A percentile compares a stretch with the other conserved stretches of the same genome.
Evolutionary conservation across 495 filamentous ascomycete species (phyloP).

Genomic region (Cryomyces minteri): DNA sequence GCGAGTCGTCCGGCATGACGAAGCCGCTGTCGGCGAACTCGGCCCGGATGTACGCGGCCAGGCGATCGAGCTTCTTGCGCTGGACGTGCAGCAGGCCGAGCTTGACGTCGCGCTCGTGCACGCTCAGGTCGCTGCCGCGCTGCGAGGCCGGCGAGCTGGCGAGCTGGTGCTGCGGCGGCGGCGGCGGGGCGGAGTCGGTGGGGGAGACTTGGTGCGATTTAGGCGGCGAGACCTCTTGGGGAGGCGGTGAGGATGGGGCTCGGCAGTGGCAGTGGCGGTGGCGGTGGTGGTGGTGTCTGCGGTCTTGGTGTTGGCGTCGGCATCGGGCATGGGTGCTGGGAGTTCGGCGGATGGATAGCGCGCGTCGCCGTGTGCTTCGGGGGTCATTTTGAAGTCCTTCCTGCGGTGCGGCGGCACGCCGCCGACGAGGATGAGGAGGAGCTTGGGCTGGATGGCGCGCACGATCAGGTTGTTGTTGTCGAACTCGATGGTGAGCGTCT

Average conservation of each 20-base stretch:
- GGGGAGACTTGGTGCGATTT: not conserved
- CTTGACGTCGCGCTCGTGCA: constrained; percentile 14
- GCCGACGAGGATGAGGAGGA: constrained; percentile 22
- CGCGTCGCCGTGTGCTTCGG: constrained; percentile 14
- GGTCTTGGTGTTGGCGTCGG: not conserved
- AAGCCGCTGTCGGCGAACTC: constrained; percentile 18
- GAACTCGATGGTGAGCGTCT: constrained; percentile 21
- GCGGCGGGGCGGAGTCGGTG: not conserved
- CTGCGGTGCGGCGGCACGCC: constrained; percentile 17
- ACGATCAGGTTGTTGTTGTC: constrained; percentile 18
- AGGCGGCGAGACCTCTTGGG: not conserved
- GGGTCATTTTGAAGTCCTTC: constrained; percentile 13
- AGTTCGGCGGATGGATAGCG: constrained; percentile 11
- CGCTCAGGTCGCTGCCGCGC: constrained; percentile 6
- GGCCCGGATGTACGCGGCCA: constrained; percentile 13
- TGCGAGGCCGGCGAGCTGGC: not conserved
- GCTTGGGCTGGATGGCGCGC: constrained; percentile 18
- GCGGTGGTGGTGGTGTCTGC: not conserved
- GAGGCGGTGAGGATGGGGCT: constrained; percentile 4
- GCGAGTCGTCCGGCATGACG: constrained; percentile 19
- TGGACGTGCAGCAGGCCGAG: constrained; percentile 17
- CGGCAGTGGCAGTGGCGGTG: constrained; percentile 1
- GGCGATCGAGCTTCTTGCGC: constrained; percentile 21
- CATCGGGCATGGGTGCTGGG: not conserved
- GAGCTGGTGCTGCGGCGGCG: not conserved